Base-by-base conservation (phyloP, 495 filamentous ascomycete species). In the Thermothielavioides terrestris region DNA sequence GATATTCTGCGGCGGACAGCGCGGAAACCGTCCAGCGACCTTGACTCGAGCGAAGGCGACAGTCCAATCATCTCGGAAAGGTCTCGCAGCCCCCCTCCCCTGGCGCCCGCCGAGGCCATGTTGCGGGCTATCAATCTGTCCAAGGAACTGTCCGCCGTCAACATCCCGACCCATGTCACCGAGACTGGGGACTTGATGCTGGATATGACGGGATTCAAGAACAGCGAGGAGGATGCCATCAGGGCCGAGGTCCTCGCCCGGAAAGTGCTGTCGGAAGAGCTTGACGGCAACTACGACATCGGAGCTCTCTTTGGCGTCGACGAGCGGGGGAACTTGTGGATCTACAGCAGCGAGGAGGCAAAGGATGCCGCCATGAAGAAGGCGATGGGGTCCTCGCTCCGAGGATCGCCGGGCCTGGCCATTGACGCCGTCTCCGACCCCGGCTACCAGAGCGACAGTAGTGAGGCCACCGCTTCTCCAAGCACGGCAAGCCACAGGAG, bases 181-280 rank as follows among this genome's bases (percentile, higher is more conserved):
- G 91, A 95, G 22, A 85, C 77, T 1, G 92, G 94, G n/a, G 94
- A 98, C 66, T 70, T 98, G 28, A 97, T 95, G 91, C 68, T 98
- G 50, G 92, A 98, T 61, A 96, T 98, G 89, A 91, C 89, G 3
- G 88, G 88, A 0, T 96, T 95, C 61, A 97, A 96, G 61, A 83
- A 82, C 59, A 89, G 81, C 56, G 89, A 95, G 44, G 90, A 95
- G 57, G 89, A 97, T 59, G 84, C 89, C 11, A 70, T 95, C 45
- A 81, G 87, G 32, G 91, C 92, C 4, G 94, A 99, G 64, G 79
- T 94, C 20, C 76, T 97, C 50, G 94, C 92, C 5, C 83, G 94
- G n/a, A 94, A 89, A 60, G 89, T 99, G 23, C 77, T 97, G n/a
- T 78, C 87, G 0, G 89, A 97, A 60, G 94, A 97, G 64, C 69